Base-by-base conservation (phyloP, 2,329 filamentous ascomycete genomes). In the Escovopsis sp. region DNA sequence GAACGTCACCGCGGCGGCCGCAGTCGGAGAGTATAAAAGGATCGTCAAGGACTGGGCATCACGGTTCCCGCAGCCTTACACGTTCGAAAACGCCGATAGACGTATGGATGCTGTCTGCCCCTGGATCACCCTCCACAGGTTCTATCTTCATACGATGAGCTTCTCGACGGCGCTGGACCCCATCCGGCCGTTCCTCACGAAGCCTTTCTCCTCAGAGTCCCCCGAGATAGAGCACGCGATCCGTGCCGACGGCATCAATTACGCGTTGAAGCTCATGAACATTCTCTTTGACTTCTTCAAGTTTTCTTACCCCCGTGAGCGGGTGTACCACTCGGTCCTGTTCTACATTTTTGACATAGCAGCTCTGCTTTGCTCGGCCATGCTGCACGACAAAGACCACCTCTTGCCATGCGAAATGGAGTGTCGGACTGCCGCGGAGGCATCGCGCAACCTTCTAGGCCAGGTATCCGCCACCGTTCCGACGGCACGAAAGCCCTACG, bases 261-360 rank as follows among this genome's bases (percentile, higher is more conserved):
- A 64, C 35, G 59, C 63, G 10, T 48, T 73, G 15, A 62, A 62
- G 38, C 51, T 72, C 2, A 61, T 73, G 46, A 45, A 52, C 3
- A 55, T 59, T 1, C 56, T 68, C 5, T 59, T 59, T 19, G 49
- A 53, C 12, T 60, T 72, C 9, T 68, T 70, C 41, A 55, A 67
- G 15, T 58, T 65, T 33, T 57, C 65, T 8, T 66, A 62, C 39
- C 66, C 67, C 0, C 54, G 64, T 11, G 66, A 70, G 37, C 60
- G 64, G 6, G 70, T 67, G 33, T 71, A 69, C 36, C 66, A 72
- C 47, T 62, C 68, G 41, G 63, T 69, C 6, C 55, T 69, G 0
- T 73, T 72, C 43, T 59, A 60, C 36, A 64, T 72, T 30, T 74
- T 74, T 38, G 68, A 74, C 46, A 69, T 67, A 0, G 63, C 68